Evolutionary conservation across 768 basidiomycete genomes (phyloP), one percentile per base, ranked within the genome.

Genomic region (Boletales sp.): DNA sequence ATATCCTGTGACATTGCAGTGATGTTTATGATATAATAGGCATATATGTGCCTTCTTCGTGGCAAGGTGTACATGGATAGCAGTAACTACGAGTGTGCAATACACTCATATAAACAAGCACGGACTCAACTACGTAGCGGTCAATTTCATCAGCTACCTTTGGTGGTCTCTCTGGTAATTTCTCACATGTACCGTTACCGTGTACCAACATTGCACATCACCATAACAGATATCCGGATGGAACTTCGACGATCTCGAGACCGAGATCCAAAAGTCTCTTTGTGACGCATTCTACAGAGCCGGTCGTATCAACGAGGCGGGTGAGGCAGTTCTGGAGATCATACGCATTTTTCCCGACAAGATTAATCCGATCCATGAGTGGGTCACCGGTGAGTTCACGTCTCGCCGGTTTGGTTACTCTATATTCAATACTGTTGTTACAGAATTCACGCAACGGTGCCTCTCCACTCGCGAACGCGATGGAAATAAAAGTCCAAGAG

Each of bases 171-270:
- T 13, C 15, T 56, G 5, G 55, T 53, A 30, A 39, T 44, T n/a
- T 35, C 21, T 10, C 2, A n/a, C 6, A n/a, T 5, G 21, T 3
- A 14, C n/a, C n/a, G n/a, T n/a, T n/a, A n/a, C n/a, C n/a, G n/a
- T n/a, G n/a, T n/a, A 10, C 18, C 19, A 7, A 31, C 15, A 13
- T 12, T 9, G 9, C 1, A n/a, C 7, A 14, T 5, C 8, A 41
- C 8, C 13, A n/a, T 45, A 25, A 31, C 32, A 57, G 56, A 48
- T 57, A n/a, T 50, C 19, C 3, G 56, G 49, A 9, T 57, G 52
- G 51, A 44, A 21, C 1, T 50, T 54, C 30, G 49, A 54, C 10
- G 10, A 31, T 35, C 30, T 54, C 9, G 18, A 5, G 2, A 35
- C 48, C 18, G 34, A n/a, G 2, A 38, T 50, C 19, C 43, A 12